These are phyloP conservation scores for Cladobotryum mycophilum DNA, from an alignment of 2,329 filamentous ascomycete species.

Conservation along the genomic window DNA sequence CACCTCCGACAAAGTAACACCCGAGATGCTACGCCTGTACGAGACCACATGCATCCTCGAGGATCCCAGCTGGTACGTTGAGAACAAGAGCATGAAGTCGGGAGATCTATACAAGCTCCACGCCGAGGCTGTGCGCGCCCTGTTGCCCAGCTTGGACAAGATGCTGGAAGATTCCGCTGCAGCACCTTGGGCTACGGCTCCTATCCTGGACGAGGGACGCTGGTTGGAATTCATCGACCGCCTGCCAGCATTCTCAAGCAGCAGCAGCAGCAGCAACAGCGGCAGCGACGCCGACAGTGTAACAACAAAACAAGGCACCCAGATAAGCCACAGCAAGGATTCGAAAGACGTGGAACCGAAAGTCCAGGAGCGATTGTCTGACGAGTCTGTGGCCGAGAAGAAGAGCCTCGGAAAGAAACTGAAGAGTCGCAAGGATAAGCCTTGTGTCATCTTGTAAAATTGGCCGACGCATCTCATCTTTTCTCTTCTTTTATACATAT, in stretches of 20 bases:
- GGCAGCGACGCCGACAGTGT: no score
- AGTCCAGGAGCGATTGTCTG: no score
- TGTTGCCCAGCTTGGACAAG: not conserved
- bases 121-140: not conserved
- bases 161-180: not conserved
- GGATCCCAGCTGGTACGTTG: slow-evolving; percentile 12
- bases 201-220: not conserved
- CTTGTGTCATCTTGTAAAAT: no score
- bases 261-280: no score
- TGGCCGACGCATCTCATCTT: no score
- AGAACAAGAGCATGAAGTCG: not conserved
- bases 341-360: no score
- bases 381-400: no score
- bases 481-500: no score
- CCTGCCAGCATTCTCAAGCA: not conserved
- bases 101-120: not conserved
- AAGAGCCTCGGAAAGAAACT: no score
- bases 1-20: not conserved
- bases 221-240: not conserved
- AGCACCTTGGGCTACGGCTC: not conserved
- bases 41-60: slow-evolving; percentile 11
- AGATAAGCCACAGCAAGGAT: no score
- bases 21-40: slow-evolving; percentile 11
- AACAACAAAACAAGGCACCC: no score
- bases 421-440: no score